These are phyloP conservation scores for Diaporthe capsici DNA, from an alignment of 2,329 filamentous ascomycete species.

Conservation along the genomic window DNA sequence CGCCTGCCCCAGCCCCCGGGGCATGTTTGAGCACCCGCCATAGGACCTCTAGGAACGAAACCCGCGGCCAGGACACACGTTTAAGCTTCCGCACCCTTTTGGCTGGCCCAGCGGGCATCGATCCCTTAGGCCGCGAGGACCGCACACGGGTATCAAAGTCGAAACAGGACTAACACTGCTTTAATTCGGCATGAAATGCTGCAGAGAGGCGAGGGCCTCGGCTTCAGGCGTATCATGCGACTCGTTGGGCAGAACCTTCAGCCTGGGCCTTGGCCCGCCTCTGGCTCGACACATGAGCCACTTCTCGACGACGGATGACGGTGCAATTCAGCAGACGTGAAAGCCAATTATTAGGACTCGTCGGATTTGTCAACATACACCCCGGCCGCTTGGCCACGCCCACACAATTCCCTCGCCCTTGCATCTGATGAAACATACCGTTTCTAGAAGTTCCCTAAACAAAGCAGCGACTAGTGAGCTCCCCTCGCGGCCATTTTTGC, in stretches of 20 bases:
- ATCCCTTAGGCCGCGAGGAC: constrained; percentile 15
- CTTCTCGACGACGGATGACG: neutral
- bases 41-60: constrained; percentile 27
- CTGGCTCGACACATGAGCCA: neutral
- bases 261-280: constrained; percentile 19
- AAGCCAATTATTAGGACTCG: neutral
- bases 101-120: neutral
- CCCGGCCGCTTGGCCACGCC: neutral
- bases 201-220: constrained; percentile 30
- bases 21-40: constrained; percentile 15
- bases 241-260: constrained; percentile 29
- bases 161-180: constrained; percentile 17
- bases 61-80: constrained; percentile 23
- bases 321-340: neutral
- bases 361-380: neutral
- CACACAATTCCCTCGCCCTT: neutral
- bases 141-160: constrained; percentile 15
- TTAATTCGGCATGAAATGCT: constrained; percentile 36
- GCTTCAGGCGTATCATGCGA: constrained; percentile 19
- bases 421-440: constrained; percentile 16
- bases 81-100: constrained; percentile 15
- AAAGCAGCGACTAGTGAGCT: neutral
- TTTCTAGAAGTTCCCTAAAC: constrained; percentile 11
- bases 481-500: neutral
- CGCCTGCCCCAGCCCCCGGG: constrained; percentile 6